Percentiles rank a stretch among this genome's conserved stretches.
phyloP scores from a whole-genome alignment of 2,329 filamentous ascomycete genomes.

The Colletotrichum endophyticum region DNA sequence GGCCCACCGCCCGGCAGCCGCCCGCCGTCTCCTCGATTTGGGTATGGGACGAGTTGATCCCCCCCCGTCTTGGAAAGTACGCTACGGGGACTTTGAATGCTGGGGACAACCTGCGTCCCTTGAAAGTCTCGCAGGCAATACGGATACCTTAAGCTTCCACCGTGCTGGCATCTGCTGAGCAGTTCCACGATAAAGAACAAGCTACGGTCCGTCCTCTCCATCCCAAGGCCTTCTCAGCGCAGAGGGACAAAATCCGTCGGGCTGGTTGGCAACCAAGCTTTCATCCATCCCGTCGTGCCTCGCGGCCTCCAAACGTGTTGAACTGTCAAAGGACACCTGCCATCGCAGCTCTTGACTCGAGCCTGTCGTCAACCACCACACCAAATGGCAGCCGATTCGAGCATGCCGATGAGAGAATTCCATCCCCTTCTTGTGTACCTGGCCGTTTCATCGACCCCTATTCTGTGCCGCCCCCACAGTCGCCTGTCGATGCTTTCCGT shows the following conservation, averaged over 20 bases:
- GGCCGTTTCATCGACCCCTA: constrained; percentile 15
- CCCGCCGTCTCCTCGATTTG: background rate
- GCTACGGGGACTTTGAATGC: background rate
- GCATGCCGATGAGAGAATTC: constrained; percentile 8
- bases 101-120: background rate
- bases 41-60: background rate
- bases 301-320: background rate
- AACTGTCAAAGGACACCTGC: background rate
- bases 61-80: background rate
- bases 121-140: background rate
- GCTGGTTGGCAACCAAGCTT: background rate
- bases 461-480: background rate
- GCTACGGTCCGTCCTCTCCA: background rate
- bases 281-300: background rate
- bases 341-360: constrained; percentile 19
- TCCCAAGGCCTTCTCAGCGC: background rate
- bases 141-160: background rate
- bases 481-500: constrained; percentile 9
- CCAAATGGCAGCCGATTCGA: background rate
- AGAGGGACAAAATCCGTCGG: background rate
- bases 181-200: background rate
- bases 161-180: background rate
- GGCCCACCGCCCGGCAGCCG: background rate
- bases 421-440: background rate
- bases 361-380: background rate